Evolutionary conservation across 106 monocot genomes (phyloP), one percentile per base, ranked within the genome.

Genomic region (Triglochin maritima): DNA sequence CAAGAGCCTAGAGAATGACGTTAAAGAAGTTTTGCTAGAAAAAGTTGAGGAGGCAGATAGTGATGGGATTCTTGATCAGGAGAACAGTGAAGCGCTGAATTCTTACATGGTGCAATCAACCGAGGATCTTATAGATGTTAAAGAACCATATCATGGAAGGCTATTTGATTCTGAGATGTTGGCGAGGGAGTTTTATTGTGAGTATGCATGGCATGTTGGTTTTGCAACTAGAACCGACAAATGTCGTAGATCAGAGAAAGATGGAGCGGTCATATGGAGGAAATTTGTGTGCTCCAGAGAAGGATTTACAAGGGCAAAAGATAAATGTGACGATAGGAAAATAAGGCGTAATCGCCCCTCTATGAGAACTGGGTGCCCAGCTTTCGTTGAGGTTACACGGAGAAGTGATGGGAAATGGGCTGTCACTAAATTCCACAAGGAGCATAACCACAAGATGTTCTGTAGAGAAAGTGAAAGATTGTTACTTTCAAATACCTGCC

Each of bases 161-260:
- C 9, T 4, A 57, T 57, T 57, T 14, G 57, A 57, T 7, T 13
- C 57, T 10, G 57, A 57, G 57, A 13, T 14, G 57, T 13, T 10
- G 9, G 57, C 57, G 4, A 10, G 57, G 14, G 57, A 57, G 14
- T 57, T 57, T 57, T 57, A 57, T 57, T 1, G 2, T 10, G 57
- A 57, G 14, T 57, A 2, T 57, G 57, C 57, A 4, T 57, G 57
- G 1, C 9, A 57, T 57, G 6, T 57, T 4, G 57, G 57, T 13
- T 57, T 57, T 57, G 9, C 12, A 2, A 57, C 2, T 14, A 9
- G 57, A 13, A 57, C 57, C 4, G 57, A 57, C 57, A 57, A 57
- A n/a, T 57, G 57, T 14, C 57, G 57, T 57, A 9, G 57, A 57
- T 57, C 57, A 14, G 57, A 57, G 57, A 57, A 57, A 57, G 57